Base-by-base conservation (phyloP, 75 land plant genomes). In the Ceratopteris richardii region DNA sequence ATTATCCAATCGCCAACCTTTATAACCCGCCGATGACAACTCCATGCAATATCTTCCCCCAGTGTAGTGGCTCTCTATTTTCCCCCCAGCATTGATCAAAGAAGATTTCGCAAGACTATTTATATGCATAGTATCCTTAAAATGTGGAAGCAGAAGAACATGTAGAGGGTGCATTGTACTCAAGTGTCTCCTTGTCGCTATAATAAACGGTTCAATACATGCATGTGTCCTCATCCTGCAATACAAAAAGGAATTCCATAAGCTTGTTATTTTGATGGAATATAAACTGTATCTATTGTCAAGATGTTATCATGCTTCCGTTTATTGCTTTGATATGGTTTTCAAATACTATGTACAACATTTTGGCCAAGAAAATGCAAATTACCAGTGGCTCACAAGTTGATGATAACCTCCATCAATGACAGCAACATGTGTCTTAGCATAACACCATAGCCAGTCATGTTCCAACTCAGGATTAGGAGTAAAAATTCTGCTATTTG, bases 71-170 rank as follows among this genome's bases (percentile, higher is more conserved):
- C 0, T 29, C 37, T 91, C 97, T 44, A 91, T 84, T 17, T 82
- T 62, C 0, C 97, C 97, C 12, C 77, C 79, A 7, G 81, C 87
- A 54, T 77, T 80, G 60, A 86, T 83, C 43, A 86, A 62, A 19
- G 57, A 74, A 30, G 80, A 75, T 2, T 87, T 60, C 14, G 81
- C 83, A 36, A 75, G 26, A 9, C 76, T 76, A 57, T 86, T 86
- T 37, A 86, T 83, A 57, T 81, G 67, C 87, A 86, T 83, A n/a
- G 90, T 86, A 42, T 86, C 80, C 17, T 77, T 65, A 71, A 61
- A 83, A 41, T 86, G 90, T 1, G 90, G 90, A 29, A 29, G 68
- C 57, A 86, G 31, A 43, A 86, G 80, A 60, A 84, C 79, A 58
- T 74, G 44, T 21, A 86, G 58, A 2, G 90, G 90, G 60, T 86